Evolutionary conservation across 805 yeast species (phyloP), one percentile per base, ranked within the genome.

Genomic region (Wickerhamomyces hampshirensis): DNA sequence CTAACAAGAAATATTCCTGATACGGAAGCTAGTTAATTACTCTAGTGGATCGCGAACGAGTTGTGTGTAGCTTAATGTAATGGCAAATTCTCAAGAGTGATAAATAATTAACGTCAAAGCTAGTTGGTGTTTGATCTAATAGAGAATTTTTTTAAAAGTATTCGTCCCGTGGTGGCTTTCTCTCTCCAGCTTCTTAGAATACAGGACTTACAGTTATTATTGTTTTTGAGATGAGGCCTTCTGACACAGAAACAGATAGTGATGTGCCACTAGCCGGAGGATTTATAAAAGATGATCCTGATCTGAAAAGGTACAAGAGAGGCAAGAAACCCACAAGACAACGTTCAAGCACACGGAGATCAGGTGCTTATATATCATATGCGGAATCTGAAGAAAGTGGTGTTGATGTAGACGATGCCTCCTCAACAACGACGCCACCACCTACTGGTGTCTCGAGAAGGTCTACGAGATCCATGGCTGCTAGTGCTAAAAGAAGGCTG

Each of bases 401-500:
- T 9, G 38, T 27, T 2, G 38, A 31, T 9, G 35, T 28, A 6
- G 33, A 28, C 6, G 37, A 18, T 26, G 28, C 24, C 24, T 28
- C 38, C 37, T 23, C 17, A 34, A 43, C 13, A 19, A 28, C 29
- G 18, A 33, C 23, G 19, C 39, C 50, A 16, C 33, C 44, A 4
- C 38, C 34, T 8, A 36, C 36, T 6, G 18, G 6, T 14, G 12
- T 28, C 11, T 17, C 29, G 17, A 13, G 26, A 7, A 35, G 14
- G 18, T 50, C 57, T 9, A 23, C 50, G n/a, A 51, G 66, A 33
- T 42, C 51, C 4, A 37, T 55, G 16, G 55, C 62, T 12, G 44
- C 50, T 26, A 37, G 48, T 12, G 46, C 62, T 3, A 56, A 49
- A 27, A 50, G 51, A 34, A 58, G 37, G 27, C 17, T 53, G 6